These are phyloP conservation scores for Schizothecium vesticola DNA, from an alignment of 495 filamentous ascomycete genomes.

Conservation along the genomic window DNA sequence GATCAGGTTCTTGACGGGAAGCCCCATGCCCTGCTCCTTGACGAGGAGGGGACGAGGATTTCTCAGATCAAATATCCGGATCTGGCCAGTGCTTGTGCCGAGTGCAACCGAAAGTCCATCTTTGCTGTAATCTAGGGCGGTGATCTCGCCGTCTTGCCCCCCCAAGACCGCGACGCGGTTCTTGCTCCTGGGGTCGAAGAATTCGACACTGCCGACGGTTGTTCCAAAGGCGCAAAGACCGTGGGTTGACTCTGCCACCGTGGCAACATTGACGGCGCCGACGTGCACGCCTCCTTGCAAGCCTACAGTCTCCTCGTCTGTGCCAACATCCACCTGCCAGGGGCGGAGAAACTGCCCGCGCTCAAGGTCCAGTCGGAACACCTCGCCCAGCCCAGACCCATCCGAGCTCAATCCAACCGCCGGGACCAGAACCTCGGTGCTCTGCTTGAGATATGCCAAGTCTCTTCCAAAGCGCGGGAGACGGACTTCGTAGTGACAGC, in stretches of 20 bases:
- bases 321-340: slow-evolving; percentile 73
- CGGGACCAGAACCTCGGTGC: slow-evolving; percentile 80
- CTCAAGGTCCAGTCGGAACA: slow-evolving; percentile 83
- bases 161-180: slow-evolving; percentile 73
- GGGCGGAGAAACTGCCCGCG: slow-evolving; percentile 80
- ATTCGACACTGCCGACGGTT: slow-evolving; percentile 90
- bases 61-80: slow-evolving; percentile 88
- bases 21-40: slow-evolving; percentile 96
- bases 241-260: slow-evolving; percentile 85
- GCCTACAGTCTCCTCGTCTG: slow-evolving; percentile 65
- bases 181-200: slow-evolving; percentile 86
- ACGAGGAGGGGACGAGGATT: slow-evolving; percentile 76
- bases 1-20: slow-evolving; percentile 82
- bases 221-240: slow-evolving; percentile 92
- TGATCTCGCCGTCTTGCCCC: slow-evolving; percentile 64
- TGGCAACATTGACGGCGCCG: slow-evolving; percentile 82
- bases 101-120: slow-evolving; percentile 83
- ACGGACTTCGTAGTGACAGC: slow-evolving; percentile 80
- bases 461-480: slow-evolving; percentile 91
- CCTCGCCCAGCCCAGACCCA: slow-evolving; percentile 68
- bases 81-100: slow-evolving; percentile 83
- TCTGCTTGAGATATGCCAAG: slow-evolving; percentile 76
- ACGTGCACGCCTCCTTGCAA: slow-evolving; percentile 78
- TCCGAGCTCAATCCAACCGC: slow-evolving; percentile 81
- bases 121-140: slow-evolving; percentile 76